Evolutionary conservation across 108 stramenopile genomes (phyloP), one percentile per base, ranked within the genome.

Genomic region (Cyclotella sp.): DNA sequence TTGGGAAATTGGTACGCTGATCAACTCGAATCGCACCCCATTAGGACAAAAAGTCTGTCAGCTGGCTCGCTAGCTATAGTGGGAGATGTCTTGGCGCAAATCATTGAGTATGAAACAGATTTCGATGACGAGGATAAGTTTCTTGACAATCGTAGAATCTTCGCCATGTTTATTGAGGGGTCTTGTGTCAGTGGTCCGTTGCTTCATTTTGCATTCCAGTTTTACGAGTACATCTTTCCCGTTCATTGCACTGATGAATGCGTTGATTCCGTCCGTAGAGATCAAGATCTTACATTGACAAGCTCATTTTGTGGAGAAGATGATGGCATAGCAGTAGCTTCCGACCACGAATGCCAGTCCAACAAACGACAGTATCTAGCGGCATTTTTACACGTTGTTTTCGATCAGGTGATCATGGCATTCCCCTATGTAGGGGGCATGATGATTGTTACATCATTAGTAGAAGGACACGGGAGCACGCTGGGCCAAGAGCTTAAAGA

Each of bases 361-460:
- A 70, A 61, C 52, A 63, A 69, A 49, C 68, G 60, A 29, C 46
- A 70, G 28, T 65, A 39, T 34, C 29, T 70, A 22, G 68, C 68
- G 12, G 77, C 69, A 42, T 34, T 78, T 30, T 12, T 78, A 22
- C 77, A 78, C 52, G 77, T 78, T 14, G 62, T 53, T 10, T 63
- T 78, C 40, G 77, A 78, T 55, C 77, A 78, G 22, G 53, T 69
- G 8, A 45, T 78, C 53, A 78, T 78, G 77, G 77, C 77, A 0
- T 70, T 78, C 41, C 30, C 40, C 14, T 78, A 70, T 29, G 77
- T 78, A 19, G 77, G 47, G 16, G 49, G 58, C 0, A 52, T 78
- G 52, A 78, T 78, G 77, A 55, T 70, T 40, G 42, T 78, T 9
- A 78, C 77, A 0, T 34, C 65, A 45, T 42, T 78, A n/a, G 52